Evolutionary conservation across 2,329 filamentous ascomycete species (phyloP).

Genomic region (Microcyclosporella mali): DNA sequence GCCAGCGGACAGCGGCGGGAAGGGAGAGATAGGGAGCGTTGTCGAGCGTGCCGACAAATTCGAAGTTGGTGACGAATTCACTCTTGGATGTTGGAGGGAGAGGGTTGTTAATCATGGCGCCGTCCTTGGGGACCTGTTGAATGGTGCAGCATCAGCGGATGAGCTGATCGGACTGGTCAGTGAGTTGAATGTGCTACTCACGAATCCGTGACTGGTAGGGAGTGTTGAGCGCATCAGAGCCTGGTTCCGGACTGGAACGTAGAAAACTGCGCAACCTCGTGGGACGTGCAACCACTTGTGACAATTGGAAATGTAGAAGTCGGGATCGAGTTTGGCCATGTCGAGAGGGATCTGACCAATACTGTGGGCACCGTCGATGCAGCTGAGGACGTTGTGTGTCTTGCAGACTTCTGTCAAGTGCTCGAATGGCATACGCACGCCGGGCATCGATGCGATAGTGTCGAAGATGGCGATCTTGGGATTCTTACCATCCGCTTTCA

Average conservation of each 20-base stretch:
- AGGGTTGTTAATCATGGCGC: constrained; percentile 29
- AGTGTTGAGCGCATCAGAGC: constrained; percentile 64
- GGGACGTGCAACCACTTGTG: constrained; percentile 88
- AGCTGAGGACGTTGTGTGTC: constrained; percentile 61
- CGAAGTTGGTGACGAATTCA: constrained; percentile 62
- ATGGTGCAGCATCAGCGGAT: too few species aligned
- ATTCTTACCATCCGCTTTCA: constrained; percentile 52
- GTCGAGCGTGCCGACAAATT: constrained; percentile 63
- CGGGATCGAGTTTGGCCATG: constrained; percentile 60
- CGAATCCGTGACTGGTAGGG: constrained; percentile 75
- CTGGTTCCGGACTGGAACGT: constrained; percentile 73
- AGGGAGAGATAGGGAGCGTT: constrained; percentile 65
- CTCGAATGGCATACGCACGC: constrained; percentile 74
- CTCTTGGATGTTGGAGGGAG: constrained; percentile 46
- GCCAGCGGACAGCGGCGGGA: constrained; percentile 62
- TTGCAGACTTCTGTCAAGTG: constrained; percentile 57
- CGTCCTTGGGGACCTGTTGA: constrained; percentile 33
- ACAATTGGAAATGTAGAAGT: constrained; percentile 82
- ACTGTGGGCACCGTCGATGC: constrained; percentile 80
- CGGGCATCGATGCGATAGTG: constrained; percentile 70
- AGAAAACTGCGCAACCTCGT: constrained; percentile 71
- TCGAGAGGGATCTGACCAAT: constrained; percentile 73
- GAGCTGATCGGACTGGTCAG: too few species aligned
- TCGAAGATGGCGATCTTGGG: constrained; percentile 71
- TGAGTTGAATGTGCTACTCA: constrained; percentile 21